Evolutionary conservation across 2,329 filamentous ascomycete species (phyloP), one percentile per base, ranked within the genome.

Genomic region (Fusarium albosuccineum): DNA sequence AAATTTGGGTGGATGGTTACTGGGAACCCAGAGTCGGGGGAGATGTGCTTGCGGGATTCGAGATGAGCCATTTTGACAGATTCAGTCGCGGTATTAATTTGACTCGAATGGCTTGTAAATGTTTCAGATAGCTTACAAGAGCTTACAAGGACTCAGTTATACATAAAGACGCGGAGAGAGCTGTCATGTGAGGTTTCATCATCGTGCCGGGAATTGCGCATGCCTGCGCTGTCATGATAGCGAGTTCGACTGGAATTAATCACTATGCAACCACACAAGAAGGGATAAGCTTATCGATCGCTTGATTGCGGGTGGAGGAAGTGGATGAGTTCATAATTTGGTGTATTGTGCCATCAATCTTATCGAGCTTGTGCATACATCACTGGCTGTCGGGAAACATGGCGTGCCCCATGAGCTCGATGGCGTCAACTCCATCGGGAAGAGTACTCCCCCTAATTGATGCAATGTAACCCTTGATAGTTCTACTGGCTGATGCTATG

Each of bases 11-110:
- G 83, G 0, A 85, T 68, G 2, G 77, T 80, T 26, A 80, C 77
- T 0, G 82, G 82, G 34, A 80, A 81, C 1, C 82, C 82, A 1
- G 83, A 85, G 65, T 85, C 82, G 6, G 80, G 78, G 6, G 82
- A 85, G 37, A 85, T 79, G 65, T 84, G 80, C 36, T 84, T 82
- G 41, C 77, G 76, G 5, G 82, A 68, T 73, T 83, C 81, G 5
- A 85, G 78, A 46, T 79, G 46, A 9, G 58, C 48, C 62, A 67
- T 67, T 22, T 42, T 57, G 41, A 11, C 27, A 13, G 9, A 27
- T 17, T 16, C 13, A 17, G n/a, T n/a, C 13, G n/a, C 7, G 6
- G n/a, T 14, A 26, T 26, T 7, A 9, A n/a, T 8, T 33, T 33
- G 9, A 8, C 4, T 33, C 9, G 22, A 34, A 22, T 46, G n/a